Evolutionary conservation across 495 filamentous ascomycete species (phyloP).

Genomic region (Penicillium soppii): DNA sequence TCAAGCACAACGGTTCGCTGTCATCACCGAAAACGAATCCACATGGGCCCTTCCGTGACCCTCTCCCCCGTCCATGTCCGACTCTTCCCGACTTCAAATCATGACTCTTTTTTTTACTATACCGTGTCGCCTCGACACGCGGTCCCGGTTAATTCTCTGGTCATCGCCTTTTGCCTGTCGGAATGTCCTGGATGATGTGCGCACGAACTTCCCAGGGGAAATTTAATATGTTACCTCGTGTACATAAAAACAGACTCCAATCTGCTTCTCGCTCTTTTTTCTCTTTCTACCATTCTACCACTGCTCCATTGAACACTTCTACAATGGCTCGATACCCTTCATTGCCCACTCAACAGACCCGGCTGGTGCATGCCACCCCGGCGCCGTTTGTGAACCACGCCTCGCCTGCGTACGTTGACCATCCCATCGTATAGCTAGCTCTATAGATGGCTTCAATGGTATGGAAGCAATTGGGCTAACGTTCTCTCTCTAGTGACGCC

Average conservation of each 20-base stretch:
- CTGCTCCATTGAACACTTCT: slow-evolving; percentile 22
- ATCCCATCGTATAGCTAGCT: background rate
- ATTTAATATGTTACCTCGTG: slow-evolving; percentile 31
- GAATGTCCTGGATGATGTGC: slow-evolving; percentile 40
- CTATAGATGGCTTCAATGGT: no score
- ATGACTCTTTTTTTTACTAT: slow-evolving; percentile 29
- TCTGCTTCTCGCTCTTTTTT: slow-evolving; percentile 22
- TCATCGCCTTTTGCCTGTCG: slow-evolving; percentile 21
- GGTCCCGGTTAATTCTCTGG: slow-evolving; percentile 35
- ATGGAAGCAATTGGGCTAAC: no score
- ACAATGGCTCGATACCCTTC: slow-evolving; percentile 39
- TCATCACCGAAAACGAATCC: slow-evolving; percentile 37
- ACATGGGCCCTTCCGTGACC: slow-evolving; percentile 30
- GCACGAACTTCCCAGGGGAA: slow-evolving; percentile 32
- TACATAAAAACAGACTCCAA: slow-evolving; percentile 37
- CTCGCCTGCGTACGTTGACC: slow-evolving; percentile 35
- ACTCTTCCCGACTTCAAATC: slow-evolving; percentile 39
- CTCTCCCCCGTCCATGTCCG: slow-evolving; percentile 32
- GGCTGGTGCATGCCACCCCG: slow-evolving; percentile 40
- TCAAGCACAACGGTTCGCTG: slow-evolving; percentile 39
- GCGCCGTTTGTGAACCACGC: slow-evolving; percentile 34
- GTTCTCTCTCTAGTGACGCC: slow-evolving; percentile 29
- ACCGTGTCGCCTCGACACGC: slow-evolving; percentile 24
- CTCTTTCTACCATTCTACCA: slow-evolving; percentile 22
- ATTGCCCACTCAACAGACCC: slow-evolving; percentile 41